Evolutionary conservation across 352 stramenopile genomes (phyloP).

Genomic region (Phytophthora colocasiae): DNA sequence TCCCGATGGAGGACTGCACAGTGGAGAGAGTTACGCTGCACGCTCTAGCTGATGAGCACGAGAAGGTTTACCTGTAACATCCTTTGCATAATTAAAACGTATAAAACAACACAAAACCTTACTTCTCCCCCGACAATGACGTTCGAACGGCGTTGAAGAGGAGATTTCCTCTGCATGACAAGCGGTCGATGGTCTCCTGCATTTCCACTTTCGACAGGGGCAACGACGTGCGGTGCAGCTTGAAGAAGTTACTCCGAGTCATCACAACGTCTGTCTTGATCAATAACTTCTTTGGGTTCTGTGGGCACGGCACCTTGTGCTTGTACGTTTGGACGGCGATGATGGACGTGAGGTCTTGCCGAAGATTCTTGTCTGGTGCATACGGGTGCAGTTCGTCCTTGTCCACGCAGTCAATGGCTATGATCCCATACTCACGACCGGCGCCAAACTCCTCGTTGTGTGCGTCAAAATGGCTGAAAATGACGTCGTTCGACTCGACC

Average conservation of each 20-base stretch:
- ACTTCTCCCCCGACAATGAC: neutral
- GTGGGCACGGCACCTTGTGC: slow-evolving; percentile 8
- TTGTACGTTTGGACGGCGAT: slow-evolving; percentile 33
- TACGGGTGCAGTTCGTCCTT: slow-evolving; percentile 47
- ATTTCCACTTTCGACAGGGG: slow-evolving; percentile 34
- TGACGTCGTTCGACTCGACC: slow-evolving; percentile 40
- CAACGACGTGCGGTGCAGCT: slow-evolving; percentile 37
- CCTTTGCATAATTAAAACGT: neutral
- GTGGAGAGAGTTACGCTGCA: slow-evolving; percentile 50
- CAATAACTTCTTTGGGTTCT: slow-evolving; percentile 20
- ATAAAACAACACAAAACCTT: neutral
- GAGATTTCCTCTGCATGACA: slow-evolving; percentile 33
- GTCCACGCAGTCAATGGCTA: slow-evolving; percentile 43
- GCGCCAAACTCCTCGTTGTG: slow-evolving; percentile 32
- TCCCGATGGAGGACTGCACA: slow-evolving; percentile 49
- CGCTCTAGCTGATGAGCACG: slow-evolving; percentile 23
- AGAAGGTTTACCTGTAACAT: slow-evolving; percentile 26
- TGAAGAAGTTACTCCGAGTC: slow-evolving; percentile 44
- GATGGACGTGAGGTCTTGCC: slow-evolving; percentile 44
- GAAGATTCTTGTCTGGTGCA: slow-evolving; percentile 31
- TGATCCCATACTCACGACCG: slow-evolving; percentile 30
- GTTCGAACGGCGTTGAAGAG: slow-evolving; percentile 33
- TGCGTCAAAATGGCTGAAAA: slow-evolving; percentile 36
- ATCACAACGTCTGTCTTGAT: slow-evolving; percentile 44
- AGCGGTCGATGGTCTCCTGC: slow-evolving; percentile 34